Conservation (phyloP, 2,329 filamentous ascomycete genomes). For the Knoxdaviesia proteae region DNA sequence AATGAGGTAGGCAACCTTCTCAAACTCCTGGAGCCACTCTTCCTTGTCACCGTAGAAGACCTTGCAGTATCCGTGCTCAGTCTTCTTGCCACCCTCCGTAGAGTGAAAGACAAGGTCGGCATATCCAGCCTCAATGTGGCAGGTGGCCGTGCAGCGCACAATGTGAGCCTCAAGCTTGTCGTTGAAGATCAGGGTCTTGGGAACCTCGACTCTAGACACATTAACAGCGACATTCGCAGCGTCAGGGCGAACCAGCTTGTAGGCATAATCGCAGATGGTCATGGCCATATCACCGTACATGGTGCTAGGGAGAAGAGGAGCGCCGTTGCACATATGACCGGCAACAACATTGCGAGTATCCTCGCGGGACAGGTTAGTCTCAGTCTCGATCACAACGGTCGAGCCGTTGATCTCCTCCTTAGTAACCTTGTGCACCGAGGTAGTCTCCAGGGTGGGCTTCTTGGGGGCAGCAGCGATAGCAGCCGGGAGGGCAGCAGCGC, state of each 20-base stretch:
- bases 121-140: constrained; percentile 30
- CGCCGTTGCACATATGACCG: constrained; percentile 48
- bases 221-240: constrained; percentile 37
- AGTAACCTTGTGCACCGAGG: constrained; percentile 42
- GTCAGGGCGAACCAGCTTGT: constrained; percentile 38
- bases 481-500: constrained; percentile 15
- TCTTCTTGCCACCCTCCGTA: constrained; percentile 34
- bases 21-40: constrained; percentile 43
- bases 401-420: constrained; percentile 41
- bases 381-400: constrained; percentile 29
- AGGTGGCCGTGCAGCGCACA: constrained; percentile 37
- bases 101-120: constrained; percentile 38
- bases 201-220: constrained; percentile 45
- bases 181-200: constrained; percentile 45
- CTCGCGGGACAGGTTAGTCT: constrained; percentile 43
- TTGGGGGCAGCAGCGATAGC: constrained; percentile 14
- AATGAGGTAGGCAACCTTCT: constrained; percentile 48
- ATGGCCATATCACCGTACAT: constrained; percentile 39
- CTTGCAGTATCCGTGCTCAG: constrained; percentile 40
- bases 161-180: constrained; percentile 28
- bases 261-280: constrained; percentile 40
- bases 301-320: constrained; percentile 41
- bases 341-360: constrained; percentile 38
- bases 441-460: constrained; percentile 39
- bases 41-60: constrained; percentile 39